Evolutionary conservation across 2,329 filamentous ascomycete genomes (phyloP).

Genomic region (Botrytis aclada): DNA sequence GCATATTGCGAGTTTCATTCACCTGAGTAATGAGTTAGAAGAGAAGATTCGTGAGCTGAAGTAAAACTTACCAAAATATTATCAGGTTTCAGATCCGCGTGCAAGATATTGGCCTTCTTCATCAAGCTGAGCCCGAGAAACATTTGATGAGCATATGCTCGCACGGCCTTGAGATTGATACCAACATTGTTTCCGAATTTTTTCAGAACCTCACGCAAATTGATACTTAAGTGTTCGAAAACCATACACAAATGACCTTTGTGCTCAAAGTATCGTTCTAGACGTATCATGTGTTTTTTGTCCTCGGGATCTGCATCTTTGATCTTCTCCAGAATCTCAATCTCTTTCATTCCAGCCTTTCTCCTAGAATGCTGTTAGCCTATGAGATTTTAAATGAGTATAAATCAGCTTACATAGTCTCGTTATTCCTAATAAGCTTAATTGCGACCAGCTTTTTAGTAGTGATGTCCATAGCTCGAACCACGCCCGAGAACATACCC

Average conservation of each 20-base stretch:
- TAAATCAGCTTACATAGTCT: conserved; percentile 61
- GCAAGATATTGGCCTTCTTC: conserved; percentile 88
- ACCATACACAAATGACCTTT: conserved; percentile 95
- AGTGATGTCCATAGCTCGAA: conserved; percentile 75
- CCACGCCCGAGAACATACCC: conserved; percentile 97
- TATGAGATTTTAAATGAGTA: not conserved
- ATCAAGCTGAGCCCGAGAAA: conserved; percentile 85
- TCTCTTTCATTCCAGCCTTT: conserved; percentile 91
- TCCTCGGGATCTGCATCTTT: conserved; percentile 82
- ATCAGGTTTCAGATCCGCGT: conserved; percentile 96
- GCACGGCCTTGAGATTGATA: conserved; percentile 82
- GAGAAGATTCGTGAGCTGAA: not conserved
- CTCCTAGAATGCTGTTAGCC: conserved; percentile 44
- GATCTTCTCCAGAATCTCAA: conserved; percentile 86
- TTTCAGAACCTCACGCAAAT: conserved; percentile 88
- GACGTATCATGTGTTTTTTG: conserved; percentile 86
- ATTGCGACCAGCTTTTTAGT: conserved; percentile 80
- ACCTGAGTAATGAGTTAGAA: conserved; percentile 45
- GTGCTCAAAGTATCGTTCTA: conserved; percentile 86
- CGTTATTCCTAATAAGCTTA: conserved; percentile 97
- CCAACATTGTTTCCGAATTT: conserved; percentile 95
- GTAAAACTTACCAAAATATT: conserved; percentile 66
- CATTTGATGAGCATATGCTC: conserved; percentile 89
- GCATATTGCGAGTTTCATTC: conserved; percentile 74
- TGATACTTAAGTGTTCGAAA: conserved; percentile 92